Conservation (phyloP, 164 flowering plant genomes). For the Dillenia suffruticosa region DNA sequence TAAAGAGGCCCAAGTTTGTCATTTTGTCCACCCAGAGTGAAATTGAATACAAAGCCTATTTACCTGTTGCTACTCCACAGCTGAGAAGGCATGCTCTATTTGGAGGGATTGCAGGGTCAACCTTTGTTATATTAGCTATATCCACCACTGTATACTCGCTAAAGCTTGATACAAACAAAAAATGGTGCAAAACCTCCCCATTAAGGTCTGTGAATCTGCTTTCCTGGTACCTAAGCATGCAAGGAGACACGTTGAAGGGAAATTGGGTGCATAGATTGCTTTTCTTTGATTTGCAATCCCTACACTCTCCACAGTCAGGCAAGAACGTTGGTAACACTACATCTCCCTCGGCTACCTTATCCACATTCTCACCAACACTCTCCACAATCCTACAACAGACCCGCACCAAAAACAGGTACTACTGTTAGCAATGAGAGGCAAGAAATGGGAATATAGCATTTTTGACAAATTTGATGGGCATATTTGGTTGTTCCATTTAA, state of each 20-base stretch:
- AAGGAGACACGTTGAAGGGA: slow-evolving; percentile 46
- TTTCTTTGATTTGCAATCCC: slow-evolving; percentile 44
- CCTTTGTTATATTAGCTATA: slow-evolving; percentile 38
- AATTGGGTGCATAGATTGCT: slow-evolving; percentile 55
- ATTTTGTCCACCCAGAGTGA: too few relatives aligned
- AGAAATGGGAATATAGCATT: too few relatives aligned
- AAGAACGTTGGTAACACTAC: slow-evolving; percentile 46
- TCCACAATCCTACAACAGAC: slow-evolving; percentile 46
- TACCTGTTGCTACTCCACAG: slow-evolving; percentile 76
- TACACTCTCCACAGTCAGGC: slow-evolving; percentile 56
- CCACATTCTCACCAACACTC: slow-evolving; percentile 53
- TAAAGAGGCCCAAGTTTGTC: too few relatives aligned
- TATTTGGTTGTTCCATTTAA: too few relatives aligned
- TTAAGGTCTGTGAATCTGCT: slow-evolving; percentile 57
- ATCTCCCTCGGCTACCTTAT: slow-evolving; percentile 48
- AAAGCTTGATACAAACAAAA: slow-evolving; percentile 51
- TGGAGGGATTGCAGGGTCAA: slow-evolving; percentile 50
- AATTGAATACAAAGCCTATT: neutral
- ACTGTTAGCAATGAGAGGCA: too few relatives aligned
- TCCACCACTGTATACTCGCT: slow-evolving; percentile 64
- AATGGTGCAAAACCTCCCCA: slow-evolving; percentile 52
- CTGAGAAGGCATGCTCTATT: slow-evolving; percentile 59
- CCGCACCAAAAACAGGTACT: too few relatives aligned
- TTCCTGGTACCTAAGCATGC: slow-evolving; percentile 51
- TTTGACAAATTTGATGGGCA: too few relatives aligned